phyloP scores from a whole-genome alignment of 2,329 filamentous ascomycete species.

The Periconia sp. region DNA sequence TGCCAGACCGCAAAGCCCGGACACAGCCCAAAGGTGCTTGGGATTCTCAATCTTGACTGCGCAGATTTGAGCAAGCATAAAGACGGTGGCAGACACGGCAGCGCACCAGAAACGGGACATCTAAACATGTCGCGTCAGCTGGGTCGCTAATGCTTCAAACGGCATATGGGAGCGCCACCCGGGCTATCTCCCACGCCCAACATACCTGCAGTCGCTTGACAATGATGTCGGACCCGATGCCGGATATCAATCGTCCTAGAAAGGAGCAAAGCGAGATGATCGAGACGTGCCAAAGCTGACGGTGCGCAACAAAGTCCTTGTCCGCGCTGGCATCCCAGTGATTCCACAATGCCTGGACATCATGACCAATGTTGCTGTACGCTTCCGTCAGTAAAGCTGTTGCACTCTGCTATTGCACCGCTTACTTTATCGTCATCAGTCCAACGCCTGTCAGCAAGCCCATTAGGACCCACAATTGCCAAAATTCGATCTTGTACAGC shows the following conservation, averaged over 20 bases:
- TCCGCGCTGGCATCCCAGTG: slow-evolving; percentile 77
- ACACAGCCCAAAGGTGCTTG: slow-evolving; percentile 76
- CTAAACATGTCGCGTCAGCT: too few species aligned
- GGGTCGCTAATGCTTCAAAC: too few species aligned
- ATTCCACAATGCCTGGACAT: slow-evolving; percentile 86
- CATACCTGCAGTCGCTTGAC: slow-evolving; percentile 81
- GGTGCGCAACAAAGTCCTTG: slow-evolving; percentile 76
- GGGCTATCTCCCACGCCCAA: too few species aligned
- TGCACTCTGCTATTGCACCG: slow-evolving; percentile 15
- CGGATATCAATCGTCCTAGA: slow-evolving; percentile 70
- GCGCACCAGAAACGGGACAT: slow-evolving; percentile 92
- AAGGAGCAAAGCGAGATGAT: slow-evolving; percentile 92
- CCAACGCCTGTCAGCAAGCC: slow-evolving; percentile 91
- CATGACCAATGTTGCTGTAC: slow-evolving; percentile 88
- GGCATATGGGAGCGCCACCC: too few species aligned
- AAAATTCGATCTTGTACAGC: slow-evolving; percentile 78
- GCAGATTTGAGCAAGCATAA: slow-evolving; percentile 77
- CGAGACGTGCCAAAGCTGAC: slow-evolving; percentile 90
- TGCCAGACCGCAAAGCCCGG: slow-evolving; percentile 81
- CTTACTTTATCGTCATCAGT: slow-evolving; percentile 98
- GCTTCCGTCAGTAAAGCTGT: neutral
- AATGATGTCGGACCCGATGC: slow-evolving; percentile 89
- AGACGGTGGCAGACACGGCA: slow-evolving; percentile 76
- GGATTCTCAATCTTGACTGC: slow-evolving; percentile 80
- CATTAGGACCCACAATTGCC: slow-evolving; percentile 88